Conservation (phyloP, 768 basidiomycete species). For the Naganishia kalamii region DNA sequence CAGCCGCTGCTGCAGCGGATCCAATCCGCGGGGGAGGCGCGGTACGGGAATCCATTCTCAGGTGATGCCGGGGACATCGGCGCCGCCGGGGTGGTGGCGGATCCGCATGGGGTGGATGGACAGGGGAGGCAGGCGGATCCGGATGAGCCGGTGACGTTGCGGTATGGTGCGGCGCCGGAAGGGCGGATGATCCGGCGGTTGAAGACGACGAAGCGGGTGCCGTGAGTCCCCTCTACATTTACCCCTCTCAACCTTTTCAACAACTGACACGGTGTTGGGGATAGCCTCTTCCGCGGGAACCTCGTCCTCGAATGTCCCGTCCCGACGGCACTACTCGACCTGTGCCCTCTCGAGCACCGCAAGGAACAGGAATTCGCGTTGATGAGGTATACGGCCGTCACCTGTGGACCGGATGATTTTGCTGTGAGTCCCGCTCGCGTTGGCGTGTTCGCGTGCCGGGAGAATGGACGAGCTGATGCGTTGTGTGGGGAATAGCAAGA, state of each 20-base stretch:
- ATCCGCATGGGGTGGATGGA: too few species aligned
- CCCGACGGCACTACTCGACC: conserved; percentile 75
- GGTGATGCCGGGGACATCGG: not conserved
- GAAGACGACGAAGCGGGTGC: conserved; percentile 84
- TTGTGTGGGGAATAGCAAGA: conserved; percentile 44
- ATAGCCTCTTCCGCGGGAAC: conserved; percentile 54
- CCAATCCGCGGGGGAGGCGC: not conserved
- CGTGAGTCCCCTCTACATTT: conserved; percentile 50
- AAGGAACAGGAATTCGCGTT: conserved; percentile 79
- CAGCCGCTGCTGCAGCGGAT: conserved; percentile 13
- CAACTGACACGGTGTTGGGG: too few species aligned
- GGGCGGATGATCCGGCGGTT: conserved; percentile 65
- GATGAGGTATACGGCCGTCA: conserved; percentile 94
- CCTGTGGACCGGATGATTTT: conserved; percentile 90
- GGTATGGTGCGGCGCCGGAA: conserved; percentile 80
- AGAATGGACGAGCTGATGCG: not conserved
- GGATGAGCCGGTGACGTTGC: conserved; percentile 48
- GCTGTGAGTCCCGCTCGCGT: conserved; percentile 30
- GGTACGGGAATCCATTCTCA: conserved; percentile 20
- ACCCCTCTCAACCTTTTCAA: not conserved
- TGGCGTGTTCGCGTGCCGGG: not conserved
- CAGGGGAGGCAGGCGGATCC: conserved; percentile 22
- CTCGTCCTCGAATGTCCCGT: conserved; percentile 77
- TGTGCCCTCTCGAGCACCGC: conserved; percentile 59
- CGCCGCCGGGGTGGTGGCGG: too few species aligned